Conservation (phyloP, 441 rosid species). For the Populus hybrid region DNA sequence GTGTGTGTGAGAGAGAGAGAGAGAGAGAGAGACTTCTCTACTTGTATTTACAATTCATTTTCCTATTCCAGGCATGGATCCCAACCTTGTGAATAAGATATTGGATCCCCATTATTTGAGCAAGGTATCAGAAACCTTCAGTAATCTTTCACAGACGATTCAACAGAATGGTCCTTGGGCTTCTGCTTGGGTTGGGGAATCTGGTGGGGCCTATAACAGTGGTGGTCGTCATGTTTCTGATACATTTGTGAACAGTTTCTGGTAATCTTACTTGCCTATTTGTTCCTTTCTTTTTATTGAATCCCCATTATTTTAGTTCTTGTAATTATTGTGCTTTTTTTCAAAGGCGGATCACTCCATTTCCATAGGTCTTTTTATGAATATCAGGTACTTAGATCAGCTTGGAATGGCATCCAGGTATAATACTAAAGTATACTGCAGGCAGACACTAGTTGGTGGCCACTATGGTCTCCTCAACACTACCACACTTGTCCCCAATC, state of each 20-base stretch:
- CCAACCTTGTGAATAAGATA: constrained; percentile 63
- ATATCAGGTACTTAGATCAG: constrained; percentile 86
- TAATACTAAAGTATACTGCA: constrained; percentile 86
- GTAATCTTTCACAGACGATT: constrained; percentile 52
- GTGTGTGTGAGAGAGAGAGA: neutral
- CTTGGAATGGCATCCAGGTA: constrained; percentile 88
- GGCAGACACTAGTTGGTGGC: constrained; percentile 93
- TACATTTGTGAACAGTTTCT: constrained; percentile 86
- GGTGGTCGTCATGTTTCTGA: constrained; percentile 83
- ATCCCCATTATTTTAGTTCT: neutral
- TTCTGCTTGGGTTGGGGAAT: constrained; percentile 97
- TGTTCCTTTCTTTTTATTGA: neutral
- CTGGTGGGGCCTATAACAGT: constrained; percentile 98
- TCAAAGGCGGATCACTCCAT: neutral
- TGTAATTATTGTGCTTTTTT: neutral
- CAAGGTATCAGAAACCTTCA: constrained; percentile 57
- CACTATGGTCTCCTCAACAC: constrained; percentile 78
- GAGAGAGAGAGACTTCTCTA: neutral
- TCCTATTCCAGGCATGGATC: constrained; percentile 68
- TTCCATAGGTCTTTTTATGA: neutral
- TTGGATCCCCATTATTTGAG: constrained; percentile 69
- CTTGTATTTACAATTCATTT: constrained; percentile 2
- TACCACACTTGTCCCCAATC: constrained; percentile 68
- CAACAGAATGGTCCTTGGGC: constrained; percentile 75
- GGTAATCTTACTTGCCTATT: constrained; percentile 41